A percentile compares a stretch with the other conserved stretches of the same genome.
These are phyloP conservation scores for Gentiana straminea DNA, from an alignment of 257 asterid genomes.

Conservation along the genomic window DNA sequence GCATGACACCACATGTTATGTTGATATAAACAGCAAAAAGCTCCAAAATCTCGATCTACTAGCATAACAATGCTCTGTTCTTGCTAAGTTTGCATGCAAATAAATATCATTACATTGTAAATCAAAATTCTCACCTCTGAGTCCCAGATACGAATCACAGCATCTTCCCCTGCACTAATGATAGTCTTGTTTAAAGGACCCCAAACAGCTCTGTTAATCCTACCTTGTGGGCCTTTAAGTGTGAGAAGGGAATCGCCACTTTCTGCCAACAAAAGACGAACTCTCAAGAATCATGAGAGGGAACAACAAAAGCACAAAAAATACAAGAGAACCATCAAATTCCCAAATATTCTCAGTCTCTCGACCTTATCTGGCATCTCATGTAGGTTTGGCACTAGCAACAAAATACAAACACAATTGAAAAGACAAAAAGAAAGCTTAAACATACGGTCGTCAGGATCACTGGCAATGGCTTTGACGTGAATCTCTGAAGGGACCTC, in stretches of 20 bases:
- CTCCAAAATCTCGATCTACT: no score
- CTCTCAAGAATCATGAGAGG: slow-evolving; percentile 2
- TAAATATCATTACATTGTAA: neutral
- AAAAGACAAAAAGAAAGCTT: neutral
- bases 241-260: slow-evolving; percentile 48
- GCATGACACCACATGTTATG: no score
- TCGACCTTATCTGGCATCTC: no score
- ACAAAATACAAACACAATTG: neutral
- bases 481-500: slow-evolving; percentile 74
- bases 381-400: no score
- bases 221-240: slow-evolving; percentile 73
- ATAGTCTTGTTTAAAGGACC: slow-evolving; percentile 86
- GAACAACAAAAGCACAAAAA: neutral
- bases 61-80: no score
- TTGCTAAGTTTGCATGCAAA: no score
- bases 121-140: slow-evolving; percentile 42
- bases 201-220: slow-evolving; percentile 95
- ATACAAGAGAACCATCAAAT: neutral
- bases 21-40: no score
- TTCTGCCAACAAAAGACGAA: slow-evolving; percentile 27
- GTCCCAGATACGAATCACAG: slow-evolving; percentile 82
- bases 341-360: no score
- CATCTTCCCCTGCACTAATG: slow-evolving; percentile 85
- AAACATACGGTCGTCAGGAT: slow-evolving; percentile 61
- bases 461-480: slow-evolving; percentile 50